Base-by-base conservation (phyloP, 805 yeast species). In the Cyberlindnera xylosilytica region DNA sequence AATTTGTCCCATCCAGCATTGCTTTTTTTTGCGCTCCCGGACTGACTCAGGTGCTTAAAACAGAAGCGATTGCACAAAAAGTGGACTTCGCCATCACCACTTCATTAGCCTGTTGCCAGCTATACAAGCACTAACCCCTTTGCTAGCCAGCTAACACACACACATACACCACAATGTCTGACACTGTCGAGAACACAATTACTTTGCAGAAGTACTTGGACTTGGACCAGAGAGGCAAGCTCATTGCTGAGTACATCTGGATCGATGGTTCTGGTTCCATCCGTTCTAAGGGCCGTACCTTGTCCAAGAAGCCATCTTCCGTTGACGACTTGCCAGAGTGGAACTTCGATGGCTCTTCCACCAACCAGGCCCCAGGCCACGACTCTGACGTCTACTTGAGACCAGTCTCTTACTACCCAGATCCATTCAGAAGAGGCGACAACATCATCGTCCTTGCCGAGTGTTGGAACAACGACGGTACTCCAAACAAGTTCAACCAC, bases 271-370 rank as follows among this genome's bases (percentile, higher is more conserved):
- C 84, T 52, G 96, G 96, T 64, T 78, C 81, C 61, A 67, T 89
- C 59, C 87, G 99, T 74, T 87, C 97, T 49, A 93, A 93, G 75
- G 89, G 96, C 71, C 86, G 83, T 70, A 93, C 99, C 44, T 73
- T 93, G 53, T 61, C 60, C 60, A 78, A 80, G 69, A 74, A 70
- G 61, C 84, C 93, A 42, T 62, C 78, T 35, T 73, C 84, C 28
- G 72, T 88, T 41, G 91, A 85, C 49, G 95, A 93, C 63, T 76
- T 93, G 58, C 97, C 98, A 55, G 97, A 91, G 71, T 93, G 99
- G 99, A 93, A 93, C 78, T 93, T 93, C 61, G 99, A 93, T 68
- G 99, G 99, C 70, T 90, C 98, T 34, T 90, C 98, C 26, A 93
- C 99, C 41, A 89, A 85, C 57, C 99, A 93, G 76, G 98, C 99